Evolutionary conservation across 1,284 basidiomycete genomes (phyloP).

Genomic region (Rhodotorula sp.): DNA sequence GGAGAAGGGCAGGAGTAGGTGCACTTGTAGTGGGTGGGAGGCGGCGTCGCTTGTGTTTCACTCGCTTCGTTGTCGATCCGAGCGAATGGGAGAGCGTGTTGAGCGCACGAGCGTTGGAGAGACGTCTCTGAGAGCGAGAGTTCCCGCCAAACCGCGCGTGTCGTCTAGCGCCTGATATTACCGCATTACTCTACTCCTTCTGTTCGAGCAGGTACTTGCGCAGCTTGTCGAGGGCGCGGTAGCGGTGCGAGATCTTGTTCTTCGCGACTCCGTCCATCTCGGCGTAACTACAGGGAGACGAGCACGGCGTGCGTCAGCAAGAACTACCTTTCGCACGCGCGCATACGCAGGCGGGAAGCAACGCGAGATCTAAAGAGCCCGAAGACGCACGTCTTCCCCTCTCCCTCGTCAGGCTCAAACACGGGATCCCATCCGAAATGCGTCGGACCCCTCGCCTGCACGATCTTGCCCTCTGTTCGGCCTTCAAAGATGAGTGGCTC

Average conservation of each 20-base stretch:
- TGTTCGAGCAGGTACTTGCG: slow-evolving; percentile 59
- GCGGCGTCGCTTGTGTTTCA: background rate
- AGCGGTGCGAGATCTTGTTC: slow-evolving; percentile 85
- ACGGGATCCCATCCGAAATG: slow-evolving; percentile 73
- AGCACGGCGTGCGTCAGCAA: too few relatives aligned
- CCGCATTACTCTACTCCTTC: background rate
- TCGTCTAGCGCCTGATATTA: too few relatives aligned
- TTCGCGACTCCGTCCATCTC: slow-evolving; percentile 85
- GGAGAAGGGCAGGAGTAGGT: background rate
- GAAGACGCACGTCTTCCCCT: slow-evolving; percentile 63
- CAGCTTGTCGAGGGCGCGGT: slow-evolving; percentile 79
- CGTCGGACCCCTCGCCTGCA: slow-evolving; percentile 71
- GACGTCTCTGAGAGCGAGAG: too few relatives aligned
- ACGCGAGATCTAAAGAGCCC: background rate
- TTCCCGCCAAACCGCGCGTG: too few relatives aligned
- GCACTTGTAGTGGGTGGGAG: background rate
- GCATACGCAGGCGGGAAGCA: background rate
- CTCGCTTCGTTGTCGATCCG: background rate
- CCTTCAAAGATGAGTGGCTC: slow-evolving; percentile 90
- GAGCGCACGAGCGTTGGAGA: too few relatives aligned
- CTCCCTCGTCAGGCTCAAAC: slow-evolving; percentile 68
- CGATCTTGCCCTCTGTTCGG: slow-evolving; percentile 80
- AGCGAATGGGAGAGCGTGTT: too few relatives aligned
- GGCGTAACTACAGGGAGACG: slow-evolving; percentile 65
- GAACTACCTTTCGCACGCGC: background rate